phyloP scores from a whole-genome alignment of 352 stramenopile genomes.

The Saprolegnia diclina region DNA sequence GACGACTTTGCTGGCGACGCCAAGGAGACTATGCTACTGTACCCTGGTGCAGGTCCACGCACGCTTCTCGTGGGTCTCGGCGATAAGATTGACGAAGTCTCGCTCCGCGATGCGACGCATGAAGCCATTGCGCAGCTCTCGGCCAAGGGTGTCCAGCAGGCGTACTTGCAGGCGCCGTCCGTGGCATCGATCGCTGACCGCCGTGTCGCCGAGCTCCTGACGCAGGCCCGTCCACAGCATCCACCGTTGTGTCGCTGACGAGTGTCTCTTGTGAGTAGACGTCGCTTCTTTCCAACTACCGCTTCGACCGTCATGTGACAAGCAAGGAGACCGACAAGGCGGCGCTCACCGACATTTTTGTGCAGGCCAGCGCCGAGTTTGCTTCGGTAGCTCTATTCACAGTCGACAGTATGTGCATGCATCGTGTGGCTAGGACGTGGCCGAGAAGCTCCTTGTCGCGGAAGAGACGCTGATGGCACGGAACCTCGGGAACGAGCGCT shows the following conservation, averaged over 20 bases:
- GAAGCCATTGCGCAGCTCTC: constrained; percentile 46
- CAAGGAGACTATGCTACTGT: constrained; percentile 67
- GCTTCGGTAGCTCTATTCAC: not conserved
- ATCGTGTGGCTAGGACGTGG: constrained; percentile 32
- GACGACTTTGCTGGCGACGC: constrained; percentile 58
- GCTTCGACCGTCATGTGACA: constrained; percentile 79
- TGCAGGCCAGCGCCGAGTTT: constrained; percentile 16
- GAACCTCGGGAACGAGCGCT: constrained; percentile 78
- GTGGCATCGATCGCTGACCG: constrained; percentile 29
- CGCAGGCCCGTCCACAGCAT: constrained; percentile 32
- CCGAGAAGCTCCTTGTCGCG: constrained; percentile 59
- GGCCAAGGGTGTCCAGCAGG: constrained; percentile 40
- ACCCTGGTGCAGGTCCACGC: constrained; percentile 51
- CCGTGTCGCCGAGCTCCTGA: constrained; percentile 62
- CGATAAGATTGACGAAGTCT: constrained; percentile 54
- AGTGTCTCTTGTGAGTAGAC: constrained; percentile 29
- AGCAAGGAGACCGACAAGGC: constrained; percentile 37
- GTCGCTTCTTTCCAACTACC: constrained; percentile 81
- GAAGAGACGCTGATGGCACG: constrained; percentile 82
- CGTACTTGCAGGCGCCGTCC: constrained; percentile 55
- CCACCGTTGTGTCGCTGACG: not conserved
- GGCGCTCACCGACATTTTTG: constrained; percentile 23
- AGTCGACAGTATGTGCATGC: not conserved
- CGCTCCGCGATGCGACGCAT: constrained; percentile 64
- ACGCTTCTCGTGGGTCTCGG: constrained; percentile 74